Conservation (phyloP, 1,284 basidiomycete species). For the Rhodotorula sp. region DNA sequence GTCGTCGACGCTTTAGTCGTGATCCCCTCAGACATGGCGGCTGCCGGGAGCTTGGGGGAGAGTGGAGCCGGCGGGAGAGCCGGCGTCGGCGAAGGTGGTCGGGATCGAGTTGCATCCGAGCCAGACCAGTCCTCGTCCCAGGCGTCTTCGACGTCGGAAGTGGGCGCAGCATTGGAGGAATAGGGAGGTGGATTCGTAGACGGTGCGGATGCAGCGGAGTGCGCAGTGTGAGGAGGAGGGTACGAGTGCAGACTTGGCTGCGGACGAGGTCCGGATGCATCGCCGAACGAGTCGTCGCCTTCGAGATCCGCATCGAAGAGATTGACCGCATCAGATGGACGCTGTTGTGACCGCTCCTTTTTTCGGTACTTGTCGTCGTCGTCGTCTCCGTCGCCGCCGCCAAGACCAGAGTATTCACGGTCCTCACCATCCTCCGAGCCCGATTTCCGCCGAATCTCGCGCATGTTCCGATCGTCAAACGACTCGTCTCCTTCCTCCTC, state of each 20-base stretch:
- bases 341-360: neutral
- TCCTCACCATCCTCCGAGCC: neutral
- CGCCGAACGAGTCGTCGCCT: no score
- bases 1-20: no score
- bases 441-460: neutral
- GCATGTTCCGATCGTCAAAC: neutral
- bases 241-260: neutral
- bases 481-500: constrained; percentile 1
- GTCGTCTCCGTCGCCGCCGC: constrained; percentile 7
- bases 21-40: neutral
- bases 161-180: neutral
- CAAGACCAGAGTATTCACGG: neutral
- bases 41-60: neutral
- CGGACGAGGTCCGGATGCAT: neutral
- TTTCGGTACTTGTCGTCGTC: neutral
- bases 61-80: neutral
- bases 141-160: neutral
- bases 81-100: neutral
- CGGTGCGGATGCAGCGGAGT: neutral
- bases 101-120: neutral
- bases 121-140: constrained; percentile 15
- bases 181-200: neutral
- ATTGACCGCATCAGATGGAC: neutral
- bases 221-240: neutral
- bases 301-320: neutral